Percentiles rank a stretch among this genome's conserved stretches.
Conservation (phyloP, 495 filamentous ascomycete species). For the Cladorrhinum samala region DNA sequence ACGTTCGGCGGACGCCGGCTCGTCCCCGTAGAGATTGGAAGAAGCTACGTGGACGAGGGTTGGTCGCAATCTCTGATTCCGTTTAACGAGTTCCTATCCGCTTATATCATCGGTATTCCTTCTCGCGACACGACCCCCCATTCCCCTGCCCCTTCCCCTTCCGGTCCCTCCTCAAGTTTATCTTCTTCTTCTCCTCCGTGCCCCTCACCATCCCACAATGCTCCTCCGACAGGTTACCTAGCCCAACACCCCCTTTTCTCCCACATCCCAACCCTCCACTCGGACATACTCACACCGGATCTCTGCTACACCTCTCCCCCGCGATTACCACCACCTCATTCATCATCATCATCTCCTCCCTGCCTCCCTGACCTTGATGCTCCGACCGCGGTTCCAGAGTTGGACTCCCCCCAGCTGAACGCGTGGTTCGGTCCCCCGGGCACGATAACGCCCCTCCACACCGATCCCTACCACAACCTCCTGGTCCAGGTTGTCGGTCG, state of each 20-base stretch:
- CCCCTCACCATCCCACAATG: too few relatives aligned
- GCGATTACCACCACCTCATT: too few relatives aligned
- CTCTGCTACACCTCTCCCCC: constrained; percentile 71
- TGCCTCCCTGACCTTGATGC: constrained; percentile 38
- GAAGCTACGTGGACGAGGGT: constrained; percentile 76
- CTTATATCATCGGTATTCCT: constrained; percentile 41
- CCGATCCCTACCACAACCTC: constrained; percentile 91
- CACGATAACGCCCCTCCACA: constrained; percentile 89
- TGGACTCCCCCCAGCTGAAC: constrained; percentile 59
- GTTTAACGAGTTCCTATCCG: constrained; percentile 64
- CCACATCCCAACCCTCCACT: constrained; percentile 71
- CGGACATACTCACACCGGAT: constrained; percentile 77
- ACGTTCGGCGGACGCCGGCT: constrained; percentile 74
- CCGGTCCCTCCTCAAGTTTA: too few relatives aligned
- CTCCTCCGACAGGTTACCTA: constrained; percentile 60
- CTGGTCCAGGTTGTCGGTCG: constrained; percentile 83
- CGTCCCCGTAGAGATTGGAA: constrained; percentile 84
- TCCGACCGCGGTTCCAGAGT: constrained; percentile 15
- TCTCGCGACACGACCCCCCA: too few relatives aligned
- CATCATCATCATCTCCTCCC: too few relatives aligned
- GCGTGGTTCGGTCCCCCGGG: constrained; percentile 87
- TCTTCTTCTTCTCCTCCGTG: too few relatives aligned
- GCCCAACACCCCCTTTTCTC: constrained; percentile 84
- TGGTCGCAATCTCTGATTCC: constrained; percentile 83
- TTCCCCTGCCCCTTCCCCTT: too few relatives aligned